These are phyloP conservation scores for Suillus decipiens DNA, from an alignment of 768 basidiomycete species.

Conservation along the genomic window DNA sequence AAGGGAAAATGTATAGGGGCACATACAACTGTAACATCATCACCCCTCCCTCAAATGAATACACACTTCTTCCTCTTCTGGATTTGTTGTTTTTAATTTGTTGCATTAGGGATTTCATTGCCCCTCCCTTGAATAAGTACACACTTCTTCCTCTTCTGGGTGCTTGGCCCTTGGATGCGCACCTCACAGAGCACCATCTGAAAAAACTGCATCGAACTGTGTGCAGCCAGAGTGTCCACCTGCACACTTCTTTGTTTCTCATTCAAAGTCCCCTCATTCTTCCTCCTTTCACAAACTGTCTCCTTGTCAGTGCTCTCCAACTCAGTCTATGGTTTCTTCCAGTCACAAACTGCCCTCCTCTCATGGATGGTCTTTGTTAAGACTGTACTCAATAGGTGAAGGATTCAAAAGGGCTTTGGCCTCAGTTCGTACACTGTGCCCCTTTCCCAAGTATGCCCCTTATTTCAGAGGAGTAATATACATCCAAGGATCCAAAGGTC, in stretches of 20 bases:
- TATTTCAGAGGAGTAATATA: too few species aligned
- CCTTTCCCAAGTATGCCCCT: too few species aligned
- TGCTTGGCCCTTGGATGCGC: background rate
- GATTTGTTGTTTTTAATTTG: too few species aligned
- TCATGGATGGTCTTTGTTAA: background rate
- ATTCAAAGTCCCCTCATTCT: background rate
- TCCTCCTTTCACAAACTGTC: background rate
- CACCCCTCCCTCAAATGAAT: background rate
- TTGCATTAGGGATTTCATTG: too few species aligned
- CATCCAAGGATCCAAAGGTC: too few species aligned
- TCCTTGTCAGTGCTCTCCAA: background rate
- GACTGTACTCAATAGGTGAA: too few species aligned
- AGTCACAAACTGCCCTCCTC: background rate
- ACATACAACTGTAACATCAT: too few species aligned
- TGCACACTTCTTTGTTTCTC: background rate
- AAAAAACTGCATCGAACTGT: background rate
- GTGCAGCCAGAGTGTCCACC: background rate
- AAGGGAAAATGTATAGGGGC: too few species aligned
- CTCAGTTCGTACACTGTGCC: too few species aligned
- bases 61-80: background rate
- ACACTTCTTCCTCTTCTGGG: background rate
- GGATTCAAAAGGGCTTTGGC: too few species aligned
- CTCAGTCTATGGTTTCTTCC: slow-evolving; percentile 3
- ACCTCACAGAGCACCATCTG: background rate
- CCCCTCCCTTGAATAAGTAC: too few species aligned